Conservation (phyloP, 1,284 basidiomycete species). For the Moesziomyces antarcticus region DNA sequence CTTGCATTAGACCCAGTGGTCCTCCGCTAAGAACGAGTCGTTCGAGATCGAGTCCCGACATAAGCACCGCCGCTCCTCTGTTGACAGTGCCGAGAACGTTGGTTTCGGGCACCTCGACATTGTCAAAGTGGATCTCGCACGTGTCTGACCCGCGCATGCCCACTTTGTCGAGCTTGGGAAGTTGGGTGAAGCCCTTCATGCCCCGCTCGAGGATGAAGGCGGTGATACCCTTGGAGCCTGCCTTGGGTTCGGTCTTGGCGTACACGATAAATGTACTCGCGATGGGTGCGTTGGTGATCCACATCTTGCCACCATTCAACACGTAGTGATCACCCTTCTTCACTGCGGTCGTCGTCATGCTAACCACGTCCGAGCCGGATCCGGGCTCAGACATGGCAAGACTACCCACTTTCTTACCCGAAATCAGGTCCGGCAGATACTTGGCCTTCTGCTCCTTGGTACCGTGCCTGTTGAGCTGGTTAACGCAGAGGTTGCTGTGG, state of each 20-base stretch:
- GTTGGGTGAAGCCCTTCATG: conserved; percentile 85
- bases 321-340: conserved; percentile 80
- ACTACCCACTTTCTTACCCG: conserved; percentile 84
- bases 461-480: conserved; percentile 86
- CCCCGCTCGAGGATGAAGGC: conserved; percentile 88
- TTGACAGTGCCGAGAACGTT: conserved; percentile 86
- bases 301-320: conserved; percentile 91
- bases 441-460: conserved; percentile 85
- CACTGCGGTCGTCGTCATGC: conserved; percentile 83
- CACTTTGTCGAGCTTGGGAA: conserved; percentile 91
- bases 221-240: conserved; percentile 87
- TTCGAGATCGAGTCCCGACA: conserved; percentile 93
- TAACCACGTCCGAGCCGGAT: conserved; percentile 90
- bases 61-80: conserved; percentile 85
- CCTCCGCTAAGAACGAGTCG: conserved; percentile 90
- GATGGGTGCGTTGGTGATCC: conserved; percentile 94
- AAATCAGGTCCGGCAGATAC: conserved; percentile 85
- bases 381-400: conserved; percentile 94
- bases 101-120: conserved; percentile 82
- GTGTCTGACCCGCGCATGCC: conserved; percentile 97
- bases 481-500: conserved; percentile 71
- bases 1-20: conserved; percentile 85
- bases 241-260: conserved; percentile 84
- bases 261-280: conserved; percentile 92
- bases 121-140: conserved; percentile 90